phyloP scores from a whole-genome alignment of 2,329 filamentous ascomycete genomes.

The Gremmenia infestans region DNA sequence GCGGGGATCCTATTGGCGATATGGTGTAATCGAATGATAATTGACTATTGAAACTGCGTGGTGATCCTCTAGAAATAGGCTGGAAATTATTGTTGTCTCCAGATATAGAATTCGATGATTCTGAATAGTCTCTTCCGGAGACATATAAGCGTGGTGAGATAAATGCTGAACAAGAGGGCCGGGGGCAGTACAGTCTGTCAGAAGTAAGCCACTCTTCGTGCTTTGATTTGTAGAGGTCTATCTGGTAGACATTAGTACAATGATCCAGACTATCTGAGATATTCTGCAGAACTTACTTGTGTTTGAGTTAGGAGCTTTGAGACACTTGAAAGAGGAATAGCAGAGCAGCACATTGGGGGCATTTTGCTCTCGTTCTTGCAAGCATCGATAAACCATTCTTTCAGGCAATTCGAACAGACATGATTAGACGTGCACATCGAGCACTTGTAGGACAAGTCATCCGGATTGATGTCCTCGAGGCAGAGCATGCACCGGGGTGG shows the following conservation, averaged over 20 bases:
- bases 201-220: conserved; percentile 44
- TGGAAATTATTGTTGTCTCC: neutral
- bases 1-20: too few relatives aligned
- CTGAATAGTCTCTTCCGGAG: conserved; percentile 17
- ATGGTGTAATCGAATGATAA: too few relatives aligned
- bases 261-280: neutral
- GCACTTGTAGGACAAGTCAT: conserved; percentile 8
- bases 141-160: conserved; percentile 30
- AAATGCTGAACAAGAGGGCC: conserved; percentile 43
- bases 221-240: conserved; percentile 35
- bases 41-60: neutral
- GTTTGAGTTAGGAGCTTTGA: conserved; percentile 32
- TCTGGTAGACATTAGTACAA: conserved; percentile 11
- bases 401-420: conserved; percentile 33
- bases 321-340: conserved; percentile 39
- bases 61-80: neutral
- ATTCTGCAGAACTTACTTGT: conserved; percentile 22
- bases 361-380: conserved; percentile 36
- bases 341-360: conserved; percentile 42
- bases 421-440: conserved; percentile 1
- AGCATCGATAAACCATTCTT: conserved; percentile 37
- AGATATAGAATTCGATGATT: neutral
- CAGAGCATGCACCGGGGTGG: conserved; percentile 1
- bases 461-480: neutral
- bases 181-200: conserved; percentile 44